A percentile compares a stretch with the other conserved stretches of the same genome.
Evolutionary conservation across 2,329 filamentous ascomycete species (phyloP).

Genomic region (Didymella sp.): DNA sequence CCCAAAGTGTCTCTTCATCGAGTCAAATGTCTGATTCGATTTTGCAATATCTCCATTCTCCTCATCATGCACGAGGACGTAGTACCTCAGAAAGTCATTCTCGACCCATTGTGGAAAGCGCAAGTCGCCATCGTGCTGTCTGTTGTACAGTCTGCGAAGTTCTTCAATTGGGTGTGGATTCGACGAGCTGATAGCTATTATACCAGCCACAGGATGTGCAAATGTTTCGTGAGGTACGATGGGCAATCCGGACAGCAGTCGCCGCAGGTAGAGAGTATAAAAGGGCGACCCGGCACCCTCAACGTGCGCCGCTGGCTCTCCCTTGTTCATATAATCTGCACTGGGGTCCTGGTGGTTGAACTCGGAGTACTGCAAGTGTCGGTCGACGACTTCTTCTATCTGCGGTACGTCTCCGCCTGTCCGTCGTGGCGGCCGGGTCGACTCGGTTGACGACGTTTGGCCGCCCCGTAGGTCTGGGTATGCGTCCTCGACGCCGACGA

Average conservation of each 20-base stretch:
- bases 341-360: conserved; percentile 49
- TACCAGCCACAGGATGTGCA: conserved; percentile 88
- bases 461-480: conserved; percentile 50
- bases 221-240: conserved; percentile 90
- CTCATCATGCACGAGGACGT: conserved; percentile 95
- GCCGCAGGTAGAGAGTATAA: conserved; percentile 83
- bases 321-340: conserved; percentile 54
- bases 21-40: conserved; percentile 89
- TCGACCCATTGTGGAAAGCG: conserved; percentile 85
- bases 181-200: conserved; percentile 93
- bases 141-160: conserved; percentile 80
- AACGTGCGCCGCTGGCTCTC: conserved; percentile 19
- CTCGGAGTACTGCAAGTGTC: conserved; percentile 80
- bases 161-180: conserved; percentile 86
- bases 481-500: conserved; percentile 72
- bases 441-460: conserved; percentile 36
- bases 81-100: conserved; percentile 91
- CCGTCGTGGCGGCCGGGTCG: conserved; percentile 46
- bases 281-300: conserved; percentile 70
- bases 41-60: conserved; percentile 91
- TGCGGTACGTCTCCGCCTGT: conserved; percentile 65
- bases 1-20: conserved; percentile 99
- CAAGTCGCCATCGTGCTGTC: conserved; percentile 78
- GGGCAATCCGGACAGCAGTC: conserved; percentile 79
- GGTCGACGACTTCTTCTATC: conserved; percentile 80